A percentile compares a stretch with the other conserved stretches of the same genome.
These are phyloP conservation scores for Notholithocarpus densiflorus DNA, from an alignment of 306 rosid genomes.

Conservation along the genomic window DNA sequence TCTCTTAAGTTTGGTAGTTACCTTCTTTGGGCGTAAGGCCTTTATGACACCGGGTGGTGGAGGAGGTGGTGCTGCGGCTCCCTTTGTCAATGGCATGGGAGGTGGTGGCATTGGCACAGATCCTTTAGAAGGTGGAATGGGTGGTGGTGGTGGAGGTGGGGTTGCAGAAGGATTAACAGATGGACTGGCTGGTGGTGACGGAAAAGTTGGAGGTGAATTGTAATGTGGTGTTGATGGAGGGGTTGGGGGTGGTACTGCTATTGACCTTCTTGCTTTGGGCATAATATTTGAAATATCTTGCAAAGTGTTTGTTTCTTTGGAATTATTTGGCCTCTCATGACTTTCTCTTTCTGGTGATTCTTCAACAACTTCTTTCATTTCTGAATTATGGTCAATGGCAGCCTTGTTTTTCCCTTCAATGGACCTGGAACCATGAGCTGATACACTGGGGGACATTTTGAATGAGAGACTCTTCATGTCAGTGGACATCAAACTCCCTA, in stretches of 20 bases:
- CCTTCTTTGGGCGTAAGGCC: constrained; percentile 26
- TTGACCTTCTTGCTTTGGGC: neutral
- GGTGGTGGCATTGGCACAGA: neutral
- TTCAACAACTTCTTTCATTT: neutral
- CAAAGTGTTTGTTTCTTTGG: neutral
- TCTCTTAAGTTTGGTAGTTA: constrained; percentile 32
- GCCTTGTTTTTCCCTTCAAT: neutral
- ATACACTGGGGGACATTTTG: neutral
- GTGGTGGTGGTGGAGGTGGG: constrained; percentile 2
- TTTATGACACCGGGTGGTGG: constrained; percentile 18
- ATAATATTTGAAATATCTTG: neutral
- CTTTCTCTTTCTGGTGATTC: neutral
- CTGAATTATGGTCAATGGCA: neutral
- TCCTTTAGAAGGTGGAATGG: constrained; percentile 2
- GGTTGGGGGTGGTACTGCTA: constrained; percentile 3
- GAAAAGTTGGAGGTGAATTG: neutral
- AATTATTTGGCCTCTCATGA: constrained; percentile 3
- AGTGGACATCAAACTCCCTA: constrained; percentile 17
- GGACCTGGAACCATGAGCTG: neutral
- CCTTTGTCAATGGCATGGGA: neutral
- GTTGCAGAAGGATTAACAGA: neutral
- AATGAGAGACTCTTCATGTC: constrained; percentile 14
- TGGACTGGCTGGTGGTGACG: neutral
- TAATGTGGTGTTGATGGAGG: neutral
- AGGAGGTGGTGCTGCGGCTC: constrained; percentile 28